phyloP scores from a whole-genome alignment of 345 rosid genomes.

The Clausena lansium region DNA sequence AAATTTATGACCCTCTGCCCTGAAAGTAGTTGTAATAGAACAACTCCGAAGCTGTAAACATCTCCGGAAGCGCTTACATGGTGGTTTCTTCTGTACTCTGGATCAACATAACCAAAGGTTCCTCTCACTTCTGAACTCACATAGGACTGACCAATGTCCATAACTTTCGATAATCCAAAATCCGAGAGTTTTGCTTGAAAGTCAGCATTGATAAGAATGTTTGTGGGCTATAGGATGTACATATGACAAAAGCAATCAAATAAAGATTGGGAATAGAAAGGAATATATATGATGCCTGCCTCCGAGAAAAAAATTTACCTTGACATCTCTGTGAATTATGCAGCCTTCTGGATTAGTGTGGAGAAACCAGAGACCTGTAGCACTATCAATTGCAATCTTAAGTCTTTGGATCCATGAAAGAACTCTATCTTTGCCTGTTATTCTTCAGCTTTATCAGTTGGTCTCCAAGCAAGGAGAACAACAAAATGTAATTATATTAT shows the following conservation, averaged over 20 bases:
- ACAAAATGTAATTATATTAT: background rate
- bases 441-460: constrained; percentile 10
- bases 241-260: background rate
- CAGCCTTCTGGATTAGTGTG: constrained; percentile 55
- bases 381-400: constrained; percentile 45
- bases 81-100: constrained; percentile 52
- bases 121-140: constrained; percentile 71
- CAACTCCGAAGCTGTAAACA: constrained; percentile 61
- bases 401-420: constrained; percentile 57
- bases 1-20: constrained; percentile 54
- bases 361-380: constrained; percentile 54
- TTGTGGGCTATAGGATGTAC: constrained; percentile 44
- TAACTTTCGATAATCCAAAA: constrained; percentile 58
- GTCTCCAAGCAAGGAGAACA: background rate
- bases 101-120: constrained; percentile 64
- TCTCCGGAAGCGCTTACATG: constrained; percentile 54
- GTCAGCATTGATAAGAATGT: constrained; percentile 44
- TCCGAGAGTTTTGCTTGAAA: constrained; percentile 61
- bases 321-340: constrained; percentile 55
- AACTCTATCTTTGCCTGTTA: constrained; percentile 40
- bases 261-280: background rate
- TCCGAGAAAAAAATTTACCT: constrained; percentile 22
- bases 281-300: background rate
- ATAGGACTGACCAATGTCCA: constrained; percentile 50
- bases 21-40: constrained; percentile 58